Percentiles rank a stretch among this genome's conserved stretches.
phyloP scores from a whole-genome alignment of 2,329 filamentous ascomycete genomes.

The Sarocladiaceae sp. region DNA sequence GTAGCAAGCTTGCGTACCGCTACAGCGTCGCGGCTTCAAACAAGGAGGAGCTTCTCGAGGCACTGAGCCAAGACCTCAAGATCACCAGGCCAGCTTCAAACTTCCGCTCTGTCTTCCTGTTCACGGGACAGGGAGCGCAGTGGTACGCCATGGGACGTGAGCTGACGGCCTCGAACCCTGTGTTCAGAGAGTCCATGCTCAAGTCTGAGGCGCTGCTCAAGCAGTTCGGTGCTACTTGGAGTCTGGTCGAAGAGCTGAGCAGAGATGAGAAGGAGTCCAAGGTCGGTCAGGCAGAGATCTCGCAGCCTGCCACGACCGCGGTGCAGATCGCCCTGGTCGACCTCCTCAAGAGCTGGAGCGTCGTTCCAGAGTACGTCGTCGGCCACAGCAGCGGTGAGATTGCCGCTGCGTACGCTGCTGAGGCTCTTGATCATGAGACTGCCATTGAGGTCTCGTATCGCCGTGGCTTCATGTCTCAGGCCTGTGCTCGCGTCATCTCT shows the following conservation, averaged over 20 bases:
- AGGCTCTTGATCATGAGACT: conserved; percentile 16
- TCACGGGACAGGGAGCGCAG: conserved; percentile 26
- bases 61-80: not conserved
- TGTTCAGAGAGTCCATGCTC: conserved; percentile 5
- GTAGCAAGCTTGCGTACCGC: not conserved
- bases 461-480: conserved; percentile 12
- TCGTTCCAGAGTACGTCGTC: conserved; percentile 24
- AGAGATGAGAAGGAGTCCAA: not conserved
- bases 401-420: conserved; percentile 32
- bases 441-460: conserved; percentile 3
- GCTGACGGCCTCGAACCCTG: conserved; percentile 10
- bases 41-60: not conserved
- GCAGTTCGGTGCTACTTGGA: not conserved
- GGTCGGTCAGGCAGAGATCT: conserved; percentile 11
- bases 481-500: conserved; percentile 10
- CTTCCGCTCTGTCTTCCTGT: not conserved
- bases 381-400: conserved; percentile 37
- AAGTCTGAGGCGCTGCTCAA: not conserved
- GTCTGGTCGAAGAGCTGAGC: not conserved
- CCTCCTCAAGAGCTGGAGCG: conserved; percentile 23
- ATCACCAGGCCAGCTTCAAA: not conserved
- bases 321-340: conserved; percentile 35
- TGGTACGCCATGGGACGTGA: conserved; percentile 15
- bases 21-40: not conserved
- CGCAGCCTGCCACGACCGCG: conserved; percentile 27